Percentiles rank a stretch among this genome's conserved stretches.
phyloP scores from a whole-genome alignment of 257 asterid species.

The Cruciata laevipes region DNA sequence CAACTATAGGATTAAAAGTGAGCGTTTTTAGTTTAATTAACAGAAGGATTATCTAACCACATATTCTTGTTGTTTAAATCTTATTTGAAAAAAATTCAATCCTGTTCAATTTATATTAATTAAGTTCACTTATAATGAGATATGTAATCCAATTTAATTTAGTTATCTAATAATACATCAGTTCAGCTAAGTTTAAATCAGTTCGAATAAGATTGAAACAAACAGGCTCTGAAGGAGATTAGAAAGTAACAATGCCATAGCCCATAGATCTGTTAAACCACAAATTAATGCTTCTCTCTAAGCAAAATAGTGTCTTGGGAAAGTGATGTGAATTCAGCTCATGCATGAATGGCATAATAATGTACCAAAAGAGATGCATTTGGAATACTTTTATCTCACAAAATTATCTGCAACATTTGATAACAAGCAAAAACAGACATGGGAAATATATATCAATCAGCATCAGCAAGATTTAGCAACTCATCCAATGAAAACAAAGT shows the following conservation, averaged over 20 bases:
- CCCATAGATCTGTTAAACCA: background rate
- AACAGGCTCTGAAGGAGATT: background rate
- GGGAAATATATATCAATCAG: conserved; percentile 11
- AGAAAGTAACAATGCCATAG: background rate
- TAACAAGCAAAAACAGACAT: conserved; percentile 6
- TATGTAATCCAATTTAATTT: no score
- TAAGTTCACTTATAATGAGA: no score
- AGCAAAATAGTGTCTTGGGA: conserved; percentile 1
- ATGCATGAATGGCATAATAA: conserved; percentile 12
- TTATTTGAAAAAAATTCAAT: no score
- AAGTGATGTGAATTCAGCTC: conserved; percentile 14
- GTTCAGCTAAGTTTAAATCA: no score
- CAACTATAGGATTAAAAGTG: no score
- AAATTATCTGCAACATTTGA: conserved; percentile 1
- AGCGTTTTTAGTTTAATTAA: no score
- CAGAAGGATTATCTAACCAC: no score
- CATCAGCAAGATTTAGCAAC: conserved; percentile 15
- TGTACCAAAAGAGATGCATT: conserved; percentile 1
- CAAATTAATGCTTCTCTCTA: background rate
- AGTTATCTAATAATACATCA: no score
- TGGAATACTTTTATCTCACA: background rate
- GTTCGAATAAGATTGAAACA: no score
- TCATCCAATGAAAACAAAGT: conserved; percentile 12
- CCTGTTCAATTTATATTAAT: no score
- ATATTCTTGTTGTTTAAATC: no score